Percentiles rank a stretch among this genome's conserved stretches.
Evolutionary conservation across 352 stramenopile species (phyloP).

Genomic region (Pythium apleroticum): DNA sequence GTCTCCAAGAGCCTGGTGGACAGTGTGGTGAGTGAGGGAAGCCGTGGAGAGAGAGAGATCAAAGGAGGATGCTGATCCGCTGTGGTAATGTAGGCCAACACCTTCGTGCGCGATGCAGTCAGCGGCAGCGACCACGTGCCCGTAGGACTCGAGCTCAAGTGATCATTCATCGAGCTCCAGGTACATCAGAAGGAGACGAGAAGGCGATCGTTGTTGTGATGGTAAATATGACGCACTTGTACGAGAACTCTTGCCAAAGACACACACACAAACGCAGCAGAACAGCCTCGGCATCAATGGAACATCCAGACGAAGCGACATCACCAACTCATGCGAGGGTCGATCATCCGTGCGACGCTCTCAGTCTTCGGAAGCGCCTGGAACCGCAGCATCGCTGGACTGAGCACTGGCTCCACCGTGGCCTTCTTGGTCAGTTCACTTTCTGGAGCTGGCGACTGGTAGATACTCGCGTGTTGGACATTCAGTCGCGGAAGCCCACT

Average conservation of each 20-base stretch:
- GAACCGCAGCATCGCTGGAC: background rate
- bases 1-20: slow-evolving; percentile 57
- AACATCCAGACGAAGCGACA: no score
- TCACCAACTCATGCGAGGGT: background rate
- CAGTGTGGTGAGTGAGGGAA: slow-evolving; percentile 44
- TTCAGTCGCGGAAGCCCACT: slow-evolving; percentile 4
- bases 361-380: background rate
- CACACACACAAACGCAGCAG: no score
- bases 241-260: no score
- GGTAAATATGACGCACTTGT: slow-evolving; percentile 4
- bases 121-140: slow-evolving; percentile 79
- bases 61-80: background rate
- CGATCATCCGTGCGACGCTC: background rate
- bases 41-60: background rate
- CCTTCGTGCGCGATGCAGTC: slow-evolving; percentile 63
- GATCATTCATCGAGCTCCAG: background rate
- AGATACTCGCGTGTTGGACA: background rate
- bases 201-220: background rate
- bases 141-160: slow-evolving; percentile 61
- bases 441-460: background rate
- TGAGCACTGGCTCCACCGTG: background rate
- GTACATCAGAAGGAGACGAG: background rate
- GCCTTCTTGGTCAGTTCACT: background rate
- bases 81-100: slow-evolving; percentile 28
- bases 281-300: no score